phyloP scores from a whole-genome alignment of 495 filamentous ascomycete species.

The Neurospora sp. region DNA sequence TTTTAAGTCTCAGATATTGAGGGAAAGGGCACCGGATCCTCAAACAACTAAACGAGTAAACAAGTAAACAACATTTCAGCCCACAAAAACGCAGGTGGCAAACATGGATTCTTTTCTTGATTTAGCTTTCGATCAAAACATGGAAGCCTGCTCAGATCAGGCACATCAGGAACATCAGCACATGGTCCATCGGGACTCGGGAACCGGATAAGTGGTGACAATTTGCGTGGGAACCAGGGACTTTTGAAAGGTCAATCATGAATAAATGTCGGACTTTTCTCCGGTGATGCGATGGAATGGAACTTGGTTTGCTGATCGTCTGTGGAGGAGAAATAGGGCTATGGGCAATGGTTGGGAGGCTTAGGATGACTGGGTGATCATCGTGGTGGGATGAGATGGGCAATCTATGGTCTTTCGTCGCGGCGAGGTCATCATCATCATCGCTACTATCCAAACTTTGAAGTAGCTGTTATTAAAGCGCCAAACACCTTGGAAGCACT shows the following conservation, averaged over 20 bases:
- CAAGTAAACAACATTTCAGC: neutral
- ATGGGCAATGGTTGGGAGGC: neutral
- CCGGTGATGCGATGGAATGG: neutral
- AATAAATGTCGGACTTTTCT: neutral
- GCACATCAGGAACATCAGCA: neutral
- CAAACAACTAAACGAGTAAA: neutral
- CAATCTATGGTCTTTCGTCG: neutral
- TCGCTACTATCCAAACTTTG: neutral
- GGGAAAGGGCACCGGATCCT: neutral
- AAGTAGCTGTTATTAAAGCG: neutral
- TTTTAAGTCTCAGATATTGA: neutral
- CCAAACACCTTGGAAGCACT: neutral
- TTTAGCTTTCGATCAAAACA: neutral
- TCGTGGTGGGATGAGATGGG: neutral
- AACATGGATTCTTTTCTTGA: neutral
- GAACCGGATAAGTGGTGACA: neutral
- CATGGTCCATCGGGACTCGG: neutral
- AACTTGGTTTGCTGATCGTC: neutral
- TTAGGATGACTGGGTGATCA: neutral
- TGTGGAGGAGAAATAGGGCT: neutral
- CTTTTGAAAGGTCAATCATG: neutral
- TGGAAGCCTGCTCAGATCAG: neutral
- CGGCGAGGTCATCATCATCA: neutral
- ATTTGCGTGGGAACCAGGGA: neutral
- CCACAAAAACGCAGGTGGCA: neutral